These are phyloP conservation scores for Trichoderma sp. DNA, from an alignment of 2,329 filamentous ascomycete species.

Conservation along the genomic window DNA sequence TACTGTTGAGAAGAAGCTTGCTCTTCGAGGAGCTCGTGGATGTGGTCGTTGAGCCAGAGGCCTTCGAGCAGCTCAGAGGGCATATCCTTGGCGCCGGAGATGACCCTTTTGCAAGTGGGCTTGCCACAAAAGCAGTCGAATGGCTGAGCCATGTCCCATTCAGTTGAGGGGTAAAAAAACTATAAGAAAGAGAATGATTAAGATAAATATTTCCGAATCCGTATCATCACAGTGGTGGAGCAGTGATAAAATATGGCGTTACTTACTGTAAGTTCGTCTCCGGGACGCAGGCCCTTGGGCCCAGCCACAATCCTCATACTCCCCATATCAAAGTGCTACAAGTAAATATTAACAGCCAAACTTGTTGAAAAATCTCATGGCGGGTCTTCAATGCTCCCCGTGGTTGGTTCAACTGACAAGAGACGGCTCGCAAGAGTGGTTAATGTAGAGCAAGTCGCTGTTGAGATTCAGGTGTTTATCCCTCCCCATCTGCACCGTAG, in stretches of 20 bases:
- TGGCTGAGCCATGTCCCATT: conserved; percentile 74
- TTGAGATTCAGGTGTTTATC: conserved; percentile 64
- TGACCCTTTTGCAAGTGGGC: conserved; percentile 61
- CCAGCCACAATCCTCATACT: conserved; percentile 62
- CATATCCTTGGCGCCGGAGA: conserved; percentile 67
- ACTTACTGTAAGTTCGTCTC: conserved; percentile 62
- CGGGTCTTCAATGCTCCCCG: neutral
- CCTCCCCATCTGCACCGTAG: conserved; percentile 64
- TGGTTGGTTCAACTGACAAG: conserved; percentile 53
- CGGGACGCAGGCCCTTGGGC: conserved; percentile 56
- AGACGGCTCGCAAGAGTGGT: conserved; percentile 69
- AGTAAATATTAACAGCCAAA: neutral
- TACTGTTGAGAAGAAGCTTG: conserved; percentile 26
- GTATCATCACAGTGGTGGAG: neutral
- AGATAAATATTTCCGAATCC: neutral
- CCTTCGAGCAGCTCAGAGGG: conserved; percentile 55
- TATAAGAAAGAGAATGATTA: conserved; percentile 33
- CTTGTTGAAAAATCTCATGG: too few relatives aligned
- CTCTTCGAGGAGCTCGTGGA: conserved; percentile 58
- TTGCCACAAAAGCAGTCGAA: conserved; percentile 68
- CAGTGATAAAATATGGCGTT: neutral
- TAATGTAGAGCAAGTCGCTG: conserved; percentile 69
- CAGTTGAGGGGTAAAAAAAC: conserved; percentile 77
- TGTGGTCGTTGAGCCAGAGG: conserved; percentile 66
- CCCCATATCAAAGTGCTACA: conserved; percentile 63